Base-by-base conservation (phyloP, 2,329 filamentous ascomycete species). In the Phialophora chinensis region DNA sequence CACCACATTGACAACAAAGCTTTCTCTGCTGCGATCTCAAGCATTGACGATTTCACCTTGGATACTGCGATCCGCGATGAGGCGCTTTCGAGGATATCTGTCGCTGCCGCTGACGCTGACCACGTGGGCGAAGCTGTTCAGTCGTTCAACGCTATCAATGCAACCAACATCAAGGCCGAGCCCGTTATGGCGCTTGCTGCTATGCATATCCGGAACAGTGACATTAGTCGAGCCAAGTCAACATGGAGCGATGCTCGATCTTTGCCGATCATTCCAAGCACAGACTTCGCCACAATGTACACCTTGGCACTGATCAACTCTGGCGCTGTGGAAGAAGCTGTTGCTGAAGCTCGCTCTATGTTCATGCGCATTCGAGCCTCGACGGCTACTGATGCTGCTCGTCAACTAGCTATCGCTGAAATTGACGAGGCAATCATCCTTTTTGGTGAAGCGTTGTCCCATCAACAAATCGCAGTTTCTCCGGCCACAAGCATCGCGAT, bases 361-460 rank as follows among this genome's bases (percentile, higher is more conserved):
- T 96, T 97, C 78, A 84, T 89, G 75, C 89, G 91, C 67, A 92
- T 97, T 72, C 89, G 91, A 66, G 86, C 87, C 65, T 82, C 85
- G 25, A 83, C 85, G 59, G 75, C 79, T 56, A 80, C 84, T 27
- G 72, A 77, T 47, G 63, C 68, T 38, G 65, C 79, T 47, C 80
- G 80, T 70, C 78, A 80, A 65, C 87, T 92, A 66, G 78, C 90
- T 57, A 82, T 84, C 35, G 91, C 95, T 73, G 91, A 96, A 79
- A 89, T 97, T 67, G 93, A 96, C 70, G 94, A 97, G 78, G 92
- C 89, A 38, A 84, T 91, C 66, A 90, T 95, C 68, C 91, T 89
- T 67, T 83, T 89, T 69, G 85, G 85, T 62, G 82, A 81, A 57
- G 84, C 87, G 73, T 80, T 88, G 73, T 81, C 84, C 68, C 83